These are phyloP conservation scores for Sporisorium sorghi DNA, from an alignment of 1,284 basidiomycete genomes.

Conservation along the genomic window DNA sequence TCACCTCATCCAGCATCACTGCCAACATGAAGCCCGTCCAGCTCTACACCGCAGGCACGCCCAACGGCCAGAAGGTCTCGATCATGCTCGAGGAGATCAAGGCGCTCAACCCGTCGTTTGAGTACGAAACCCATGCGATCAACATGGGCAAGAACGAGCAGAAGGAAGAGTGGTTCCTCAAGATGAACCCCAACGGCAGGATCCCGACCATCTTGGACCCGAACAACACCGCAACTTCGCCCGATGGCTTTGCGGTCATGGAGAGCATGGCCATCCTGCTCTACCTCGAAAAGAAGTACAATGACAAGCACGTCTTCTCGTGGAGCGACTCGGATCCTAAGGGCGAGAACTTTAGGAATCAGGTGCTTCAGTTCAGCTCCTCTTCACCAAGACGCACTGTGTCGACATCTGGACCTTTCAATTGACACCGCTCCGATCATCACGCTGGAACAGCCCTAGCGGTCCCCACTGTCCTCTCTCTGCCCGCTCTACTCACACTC, in stretches of 20 bases:
- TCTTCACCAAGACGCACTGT: no score
- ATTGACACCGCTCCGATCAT: not conserved
- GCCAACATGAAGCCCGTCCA: constrained; percentile 51
- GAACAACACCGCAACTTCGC: constrained; percentile 38
- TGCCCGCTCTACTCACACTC: not conserved
- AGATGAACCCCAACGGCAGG: constrained; percentile 66
- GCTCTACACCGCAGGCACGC: constrained; percentile 57
- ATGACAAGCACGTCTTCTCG: constrained; percentile 51
- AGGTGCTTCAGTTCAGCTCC: constrained; percentile 55
- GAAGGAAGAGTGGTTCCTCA: constrained; percentile 58
- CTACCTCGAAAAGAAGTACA: constrained; percentile 61
- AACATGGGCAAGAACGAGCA: constrained; percentile 80
- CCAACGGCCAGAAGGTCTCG: constrained; percentile 93
- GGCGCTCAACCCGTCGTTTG: constrained; percentile 53
- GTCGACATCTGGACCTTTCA: not conserved
- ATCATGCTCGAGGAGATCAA: constrained; percentile 86
- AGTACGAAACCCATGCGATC: constrained; percentile 74
- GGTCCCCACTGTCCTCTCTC: not conserved
- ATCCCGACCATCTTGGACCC: constrained; percentile 60
- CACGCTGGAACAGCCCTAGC: not conserved
- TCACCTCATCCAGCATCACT: constrained; percentile 11
- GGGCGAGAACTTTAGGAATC: constrained; percentile 47
- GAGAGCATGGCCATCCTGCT: constrained; percentile 56
- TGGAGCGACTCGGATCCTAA: constrained; percentile 50
- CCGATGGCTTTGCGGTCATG: constrained; percentile 49